These are phyloP conservation scores for Blastobotrys muscicola DNA, from an alignment of 805 yeast genomes.

Conservation along the genomic window DNA sequence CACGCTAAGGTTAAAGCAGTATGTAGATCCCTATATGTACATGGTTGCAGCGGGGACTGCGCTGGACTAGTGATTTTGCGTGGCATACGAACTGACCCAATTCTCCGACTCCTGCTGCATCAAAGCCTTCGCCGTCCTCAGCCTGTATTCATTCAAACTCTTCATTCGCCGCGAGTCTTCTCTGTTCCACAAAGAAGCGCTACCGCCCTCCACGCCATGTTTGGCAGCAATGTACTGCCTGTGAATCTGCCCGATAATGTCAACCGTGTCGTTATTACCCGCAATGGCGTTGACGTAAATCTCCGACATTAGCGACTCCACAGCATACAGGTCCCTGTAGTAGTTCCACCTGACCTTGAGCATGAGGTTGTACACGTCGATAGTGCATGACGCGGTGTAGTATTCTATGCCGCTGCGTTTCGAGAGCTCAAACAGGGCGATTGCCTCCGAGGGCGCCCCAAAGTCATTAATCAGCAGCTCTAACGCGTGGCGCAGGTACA, in stretches of 20 bases:
- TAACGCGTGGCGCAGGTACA: slow-evolving; percentile 14
- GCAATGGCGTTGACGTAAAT: slow-evolving; percentile 34
- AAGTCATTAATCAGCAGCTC: slow-evolving; percentile 17
- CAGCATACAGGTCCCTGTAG: slow-evolving; percentile 29
- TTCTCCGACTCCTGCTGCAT: too few relatives aligned
- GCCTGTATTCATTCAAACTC: slow-evolving; percentile 20
- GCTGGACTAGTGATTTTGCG: slow-evolving; percentile 3
- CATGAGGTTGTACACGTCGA: slow-evolving; percentile 31
- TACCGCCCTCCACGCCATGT: slow-evolving; percentile 9
- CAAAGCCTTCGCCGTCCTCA: not conserved
- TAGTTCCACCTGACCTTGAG: slow-evolving; percentile 31
- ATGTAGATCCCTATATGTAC: too few relatives aligned
- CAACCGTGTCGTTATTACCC: slow-evolving; percentile 28
- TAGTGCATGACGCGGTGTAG: slow-evolving; percentile 31
- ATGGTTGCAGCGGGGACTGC: too few relatives aligned
- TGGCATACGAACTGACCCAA: too few relatives aligned
- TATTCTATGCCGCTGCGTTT: slow-evolving; percentile 29
- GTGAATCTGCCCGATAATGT: slow-evolving; percentile 20
- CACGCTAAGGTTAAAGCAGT: too few relatives aligned
- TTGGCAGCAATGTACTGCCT: slow-evolving; percentile 21
- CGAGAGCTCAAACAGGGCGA: slow-evolving; percentile 29
- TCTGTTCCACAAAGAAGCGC: slow-evolving; percentile 22
- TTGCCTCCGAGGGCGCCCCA: slow-evolving; percentile 26
- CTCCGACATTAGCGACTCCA: slow-evolving; percentile 31
- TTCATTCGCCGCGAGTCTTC: slow-evolving; percentile 20